Evolutionary conservation across 1,284 basidiomycete species (phyloP).

Genomic region (Pseudomicrostroma phylloplanum): DNA sequence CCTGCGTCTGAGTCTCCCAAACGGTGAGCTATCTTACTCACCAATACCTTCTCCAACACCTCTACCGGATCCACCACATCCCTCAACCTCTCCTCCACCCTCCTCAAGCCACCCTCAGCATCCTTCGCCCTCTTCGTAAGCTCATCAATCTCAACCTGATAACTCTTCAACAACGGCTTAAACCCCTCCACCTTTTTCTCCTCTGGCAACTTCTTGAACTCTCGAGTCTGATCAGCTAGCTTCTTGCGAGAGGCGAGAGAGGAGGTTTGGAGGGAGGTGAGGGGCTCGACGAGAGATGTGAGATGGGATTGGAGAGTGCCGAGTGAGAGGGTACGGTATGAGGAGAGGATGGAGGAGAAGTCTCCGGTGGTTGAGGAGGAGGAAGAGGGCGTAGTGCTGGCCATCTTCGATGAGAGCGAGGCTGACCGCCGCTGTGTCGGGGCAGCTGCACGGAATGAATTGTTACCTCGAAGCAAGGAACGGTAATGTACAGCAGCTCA

Average conservation of each 20-base stretch:
- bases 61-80: slow-evolving; percentile 96
- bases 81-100: slow-evolving; percentile 61
- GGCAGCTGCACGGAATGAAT: too few species aligned
- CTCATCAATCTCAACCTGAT: slow-evolving; percentile 91
- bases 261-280: slow-evolving; percentile 32
- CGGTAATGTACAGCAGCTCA: too few species aligned
- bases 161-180: slow-evolving; percentile 53
- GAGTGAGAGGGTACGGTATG: slow-evolving; percentile 18
- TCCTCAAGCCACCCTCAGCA: slow-evolving; percentile 87
- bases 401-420: too few species aligned
- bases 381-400: too few species aligned
- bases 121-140: slow-evolving; percentile 83
- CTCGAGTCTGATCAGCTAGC: slow-evolving; percentile 44
- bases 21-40: slow-evolving; percentile 51
- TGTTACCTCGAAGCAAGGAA: too few species aligned
- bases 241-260: slow-evolving; percentile 37
- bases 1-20: background rate
- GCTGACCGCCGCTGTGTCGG: too few species aligned
- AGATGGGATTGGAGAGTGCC: slow-evolving; percentile 25
- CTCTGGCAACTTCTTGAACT: slow-evolving; percentile 38
- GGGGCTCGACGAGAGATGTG: slow-evolving; percentile 17
- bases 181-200: slow-evolving; percentile 33
- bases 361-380: background rate
- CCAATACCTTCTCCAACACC: slow-evolving; percentile 83
- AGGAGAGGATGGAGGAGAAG: background rate